Evolutionary conservation across 768 basidiomycete genomes (phyloP), one percentile per base, ranked within the genome.

Genomic region (Mycena pura): DNA sequence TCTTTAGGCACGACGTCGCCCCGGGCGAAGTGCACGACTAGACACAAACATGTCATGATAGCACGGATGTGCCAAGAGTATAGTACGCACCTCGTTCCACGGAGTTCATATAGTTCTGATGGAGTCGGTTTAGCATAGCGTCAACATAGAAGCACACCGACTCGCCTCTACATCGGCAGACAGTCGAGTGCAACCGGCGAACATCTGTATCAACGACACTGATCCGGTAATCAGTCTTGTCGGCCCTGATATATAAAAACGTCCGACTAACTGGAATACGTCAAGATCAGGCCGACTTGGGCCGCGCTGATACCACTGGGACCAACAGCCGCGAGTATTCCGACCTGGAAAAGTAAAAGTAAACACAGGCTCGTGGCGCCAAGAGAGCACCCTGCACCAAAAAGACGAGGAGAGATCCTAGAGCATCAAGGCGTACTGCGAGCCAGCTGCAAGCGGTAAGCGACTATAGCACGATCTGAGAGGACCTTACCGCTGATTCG

Each of bases 281-380:
- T 89, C 22, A 94, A 74, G 15, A 89, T 84, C 22, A 94, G 75
- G 64, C 91, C 92, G 47, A 88, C 86, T 66, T 89, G 81, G 0
- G 89, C 85, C 0, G 92, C 82, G 31, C 79, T 85, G 56, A 90
- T 85, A 0, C 80, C 80, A 19, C 81, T 80, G 3, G 84, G 74
- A 4, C 83, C 83, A 3, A 79, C 75, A 5, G 87, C 87, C 6
- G 85, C 81, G 68, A 92, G 84, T 48, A 92, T 75, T 0, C 84
- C 89, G 28, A 93, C 85, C 85, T 86, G 29, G 14, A 55, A 21
- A 6, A 10, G 15, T 17, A 5, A n/a, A n/a, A n/a, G 19, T 28
- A 22, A 22, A 19, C 11, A 28, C 8, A 8, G 32, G 17, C 19
- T 21, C 11, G 28, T 19, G 1, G 5, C 5, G 2, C 15, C n/a